Base-by-base conservation (phyloP, 805 yeast genomes). In the Maudiozyma bulderi region DNA sequence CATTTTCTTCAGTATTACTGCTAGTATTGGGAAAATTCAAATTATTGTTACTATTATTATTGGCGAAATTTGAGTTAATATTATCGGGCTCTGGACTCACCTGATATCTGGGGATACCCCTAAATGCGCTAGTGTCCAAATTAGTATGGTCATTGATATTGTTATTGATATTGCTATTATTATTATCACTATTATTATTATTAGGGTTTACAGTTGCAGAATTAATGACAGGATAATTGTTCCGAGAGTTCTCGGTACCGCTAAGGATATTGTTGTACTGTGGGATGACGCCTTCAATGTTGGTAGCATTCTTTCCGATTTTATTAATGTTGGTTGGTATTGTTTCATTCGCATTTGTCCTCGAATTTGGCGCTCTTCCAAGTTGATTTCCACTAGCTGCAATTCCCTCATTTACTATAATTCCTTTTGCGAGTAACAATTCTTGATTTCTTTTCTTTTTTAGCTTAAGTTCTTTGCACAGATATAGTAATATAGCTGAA, bases 391-490 rank as follows among this genome's bases (percentile, higher is more conserved):
- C 7, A 9, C 7, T 6, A 11, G 38, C n/a, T 34, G 2, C 6
- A 34, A 6, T 34, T 6, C 38, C n/a, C 26, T 52, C 54, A 37
- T 48, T 51, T 3, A 51, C 37, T 4, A 48, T 14, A 8, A 47
- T 42, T 9, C 51, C 52, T 32, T 50, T 47, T 3, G 46, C 40
- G 14, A 48, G 34, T 31, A 46, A 14, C 13, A 47, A n/a, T 20
- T 44, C 44, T 43, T 50, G 50, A 29, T 49, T 47, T 37, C 50
- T 34, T 28, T 37, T 47, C 8, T 71, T 60, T 29, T 73, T 71
- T 13, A 76, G 70, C 57, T 78, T 82, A 80, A 85, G 80, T 61
- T 86, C 88, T 3, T 86, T 78, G 53, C 88, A 84, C 41, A 87
- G 69, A 57, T 81, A 86, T 80, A 84, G 75, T 57, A 87, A 67